These are phyloP conservation scores for Geotrichum restrictum DNA, from an alignment of 1,139 yeast species.

Conservation along the genomic window DNA sequence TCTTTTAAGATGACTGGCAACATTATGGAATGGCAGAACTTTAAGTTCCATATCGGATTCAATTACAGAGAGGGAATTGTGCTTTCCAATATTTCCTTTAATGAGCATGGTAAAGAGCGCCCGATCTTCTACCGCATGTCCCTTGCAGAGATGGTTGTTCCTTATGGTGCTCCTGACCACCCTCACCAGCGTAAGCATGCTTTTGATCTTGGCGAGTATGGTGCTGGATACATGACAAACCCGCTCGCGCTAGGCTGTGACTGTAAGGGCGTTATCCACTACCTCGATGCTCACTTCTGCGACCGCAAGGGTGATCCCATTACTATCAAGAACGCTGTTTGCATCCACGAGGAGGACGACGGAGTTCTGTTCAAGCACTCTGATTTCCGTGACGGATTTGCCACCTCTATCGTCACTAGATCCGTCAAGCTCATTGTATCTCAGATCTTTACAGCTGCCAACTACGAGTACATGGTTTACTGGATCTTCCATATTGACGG, in stretches of 20 bases:
- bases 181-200: constrained; percentile 85
- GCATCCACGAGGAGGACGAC: constrained; percentile 83
- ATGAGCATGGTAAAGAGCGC: constrained; percentile 68
- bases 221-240: constrained; percentile 82
- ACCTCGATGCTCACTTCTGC: constrained; percentile 69
- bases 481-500: constrained; percentile 84
- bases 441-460: constrained; percentile 80
- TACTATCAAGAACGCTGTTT: constrained; percentile 69
- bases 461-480: constrained; percentile 78
- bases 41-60: constrained; percentile 72
- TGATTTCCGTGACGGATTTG: constrained; percentile 76
- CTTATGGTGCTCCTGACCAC: constrained; percentile 73
- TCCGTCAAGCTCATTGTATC: constrained; percentile 69
- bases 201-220: constrained; percentile 80
- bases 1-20: constrained; percentile 68
- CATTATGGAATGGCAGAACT: constrained; percentile 72
- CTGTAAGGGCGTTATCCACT: constrained; percentile 79
- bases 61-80: constrained; percentile 84
- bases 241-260: constrained; percentile 76
- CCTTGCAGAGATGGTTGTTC: constrained; percentile 78
- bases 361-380: constrained; percentile 76
- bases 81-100: constrained; percentile 64
- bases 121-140: constrained; percentile 76
- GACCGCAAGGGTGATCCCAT: constrained; percentile 64
- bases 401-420: constrained; percentile 69